Conservation (phyloP, 2,329 filamentous ascomycete genomes). For the Dendrostoma leiphaemia region DNA sequence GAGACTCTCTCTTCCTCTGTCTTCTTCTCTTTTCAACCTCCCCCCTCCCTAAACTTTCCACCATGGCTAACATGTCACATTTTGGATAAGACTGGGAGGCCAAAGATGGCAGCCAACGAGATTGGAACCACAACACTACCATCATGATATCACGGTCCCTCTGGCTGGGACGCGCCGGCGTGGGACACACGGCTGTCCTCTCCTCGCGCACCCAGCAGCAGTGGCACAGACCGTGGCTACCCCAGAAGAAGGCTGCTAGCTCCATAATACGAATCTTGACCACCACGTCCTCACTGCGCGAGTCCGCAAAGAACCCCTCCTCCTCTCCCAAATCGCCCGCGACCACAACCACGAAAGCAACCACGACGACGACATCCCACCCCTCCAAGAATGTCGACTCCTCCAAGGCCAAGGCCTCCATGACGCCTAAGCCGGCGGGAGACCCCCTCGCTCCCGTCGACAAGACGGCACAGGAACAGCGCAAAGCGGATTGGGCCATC, state of each 20-base stretch:
- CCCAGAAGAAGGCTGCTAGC: not conserved
- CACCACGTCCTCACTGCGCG: constrained; percentile 4
- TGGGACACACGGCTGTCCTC: constrained; percentile 2
- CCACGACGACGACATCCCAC: not conserved
- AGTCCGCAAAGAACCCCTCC: constrained; percentile 1
- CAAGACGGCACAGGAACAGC: constrained; percentile 78
- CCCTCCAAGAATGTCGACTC: not conserved
- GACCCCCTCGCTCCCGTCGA: constrained; percentile 65
- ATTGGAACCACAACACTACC: not conserved
- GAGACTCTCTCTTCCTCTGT: no score
- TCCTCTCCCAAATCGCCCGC: not conserved
- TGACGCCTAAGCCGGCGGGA: constrained; percentile 10
- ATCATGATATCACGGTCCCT: constrained; percentile 13
- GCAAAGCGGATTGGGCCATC: constrained; percentile 96
- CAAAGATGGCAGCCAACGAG: not conserved
- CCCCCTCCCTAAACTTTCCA: no score
- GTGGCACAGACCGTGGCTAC: constrained; percentile 1
- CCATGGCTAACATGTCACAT: no score
- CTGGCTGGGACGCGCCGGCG: constrained; percentile 1
- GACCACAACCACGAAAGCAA: not conserved
- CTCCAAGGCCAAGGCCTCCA: not conserved
- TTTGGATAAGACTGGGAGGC: no score
- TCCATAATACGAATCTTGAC: constrained; percentile 7
- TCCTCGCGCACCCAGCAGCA: constrained; percentile 8
- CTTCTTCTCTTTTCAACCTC: no score